These are phyloP conservation scores for Coemansia sp. DNA, from an alignment of 192 early-diverging fungal genomes.

Conservation along the genomic window DNA sequence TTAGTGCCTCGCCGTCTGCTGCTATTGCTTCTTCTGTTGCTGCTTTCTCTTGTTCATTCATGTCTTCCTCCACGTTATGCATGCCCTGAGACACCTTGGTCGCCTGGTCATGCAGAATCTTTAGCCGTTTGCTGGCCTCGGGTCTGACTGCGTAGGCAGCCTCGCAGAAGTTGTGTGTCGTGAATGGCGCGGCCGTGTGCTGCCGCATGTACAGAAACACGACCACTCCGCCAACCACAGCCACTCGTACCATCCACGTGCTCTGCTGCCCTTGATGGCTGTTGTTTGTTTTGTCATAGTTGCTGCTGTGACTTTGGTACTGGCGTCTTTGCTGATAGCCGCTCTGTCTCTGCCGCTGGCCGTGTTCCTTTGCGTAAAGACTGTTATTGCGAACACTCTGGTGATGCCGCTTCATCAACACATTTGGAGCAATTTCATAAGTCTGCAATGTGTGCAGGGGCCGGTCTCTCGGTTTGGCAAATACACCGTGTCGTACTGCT, in stretches of 20 bases:
- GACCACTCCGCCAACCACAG: conserved; percentile 28
- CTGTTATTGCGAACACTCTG: too few relatives aligned
- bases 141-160: neutral
- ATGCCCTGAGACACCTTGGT: conserved; percentile 18
- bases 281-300: neutral
- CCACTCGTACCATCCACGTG: conserved; percentile 14
- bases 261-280: neutral
- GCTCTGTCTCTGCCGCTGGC: too few relatives aligned
- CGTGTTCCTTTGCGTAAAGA: too few relatives aligned
- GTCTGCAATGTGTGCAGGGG: neutral
- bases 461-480: neutral
- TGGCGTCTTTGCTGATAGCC: neutral
- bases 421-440: too few relatives aligned
- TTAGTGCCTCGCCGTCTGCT: neutral
- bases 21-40: neutral
- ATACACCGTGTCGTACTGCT: neutral
- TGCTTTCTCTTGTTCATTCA: neutral
- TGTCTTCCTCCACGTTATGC: neutral
- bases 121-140: conserved; percentile 32
- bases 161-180: conserved; percentile 20
- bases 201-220: conserved; percentile 14
- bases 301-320: neutral
- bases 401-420: too few relatives aligned
- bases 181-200: neutral
- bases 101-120: conserved; percentile 38